Conservation (phyloP, 208 protist genomes). For the Crithidia expoeki region DNA sequence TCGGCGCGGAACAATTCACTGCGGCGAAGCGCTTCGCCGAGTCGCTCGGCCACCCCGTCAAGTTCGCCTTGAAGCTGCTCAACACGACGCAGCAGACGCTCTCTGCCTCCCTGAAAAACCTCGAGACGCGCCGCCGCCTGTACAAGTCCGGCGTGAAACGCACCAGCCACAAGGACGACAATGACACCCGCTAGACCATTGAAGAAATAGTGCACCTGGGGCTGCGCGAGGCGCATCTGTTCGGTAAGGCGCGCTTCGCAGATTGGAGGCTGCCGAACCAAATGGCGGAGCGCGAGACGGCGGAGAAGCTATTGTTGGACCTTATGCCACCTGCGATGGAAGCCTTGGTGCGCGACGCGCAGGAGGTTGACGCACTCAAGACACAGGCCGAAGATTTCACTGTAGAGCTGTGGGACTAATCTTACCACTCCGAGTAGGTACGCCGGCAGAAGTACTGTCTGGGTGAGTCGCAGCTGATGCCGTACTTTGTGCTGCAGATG, state of each 20-base stretch:
- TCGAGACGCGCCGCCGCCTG: slow-evolving; percentile 42
- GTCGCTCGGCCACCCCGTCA: slow-evolving; percentile 34
- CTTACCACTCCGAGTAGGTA: slow-evolving; percentile 51
- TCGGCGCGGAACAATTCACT: slow-evolving; percentile 34
- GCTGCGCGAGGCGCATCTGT: slow-evolving; percentile 49
- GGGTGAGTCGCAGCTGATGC: slow-evolving; percentile 53
- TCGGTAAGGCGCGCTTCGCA: slow-evolving; percentile 53
- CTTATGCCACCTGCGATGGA: slow-evolving; percentile 24
- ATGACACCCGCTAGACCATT: slow-evolving; percentile 39
- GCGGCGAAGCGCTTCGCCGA: slow-evolving; percentile 35
- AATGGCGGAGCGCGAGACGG: slow-evolving; percentile 49
- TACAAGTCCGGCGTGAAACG: slow-evolving; percentile 45
- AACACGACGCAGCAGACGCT: slow-evolving; percentile 63
- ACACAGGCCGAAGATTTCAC: slow-evolving; percentile 28
- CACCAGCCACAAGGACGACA: slow-evolving; percentile 26
- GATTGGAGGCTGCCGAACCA: slow-evolving; percentile 61
- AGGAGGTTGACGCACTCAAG: slow-evolving; percentile 28
- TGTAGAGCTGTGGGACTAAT: slow-evolving; percentile 56
- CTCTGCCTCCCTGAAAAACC: slow-evolving; percentile 33
- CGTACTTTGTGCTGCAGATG: slow-evolving; percentile 55
- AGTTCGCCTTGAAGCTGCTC: slow-evolving; percentile 48
- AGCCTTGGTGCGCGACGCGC: slow-evolving; percentile 34
- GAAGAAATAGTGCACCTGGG: slow-evolving; percentile 50
- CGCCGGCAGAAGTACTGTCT: slow-evolving; percentile 47
- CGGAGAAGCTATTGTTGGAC: slow-evolving; percentile 42